These are phyloP conservation scores for Citrus sp. DNA, from an alignment of 345 rosid genomes.

Conservation along the genomic window DNA sequence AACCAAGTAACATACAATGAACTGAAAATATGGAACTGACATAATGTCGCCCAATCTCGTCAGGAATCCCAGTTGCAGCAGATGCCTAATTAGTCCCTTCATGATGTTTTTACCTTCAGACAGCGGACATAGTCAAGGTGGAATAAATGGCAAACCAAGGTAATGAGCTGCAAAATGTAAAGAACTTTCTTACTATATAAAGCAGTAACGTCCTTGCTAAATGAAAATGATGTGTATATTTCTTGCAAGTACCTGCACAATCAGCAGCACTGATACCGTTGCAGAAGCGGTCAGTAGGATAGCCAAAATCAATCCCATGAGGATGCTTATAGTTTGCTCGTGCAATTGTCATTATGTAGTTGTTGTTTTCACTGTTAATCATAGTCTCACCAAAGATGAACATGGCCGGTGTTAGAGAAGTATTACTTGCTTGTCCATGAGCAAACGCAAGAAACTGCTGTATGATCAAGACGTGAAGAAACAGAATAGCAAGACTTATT, in stretches of 20 bases:
- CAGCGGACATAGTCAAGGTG: no score
- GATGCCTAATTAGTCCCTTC: no score
- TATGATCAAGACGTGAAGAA: slow-evolving; percentile 10
- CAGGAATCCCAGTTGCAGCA: no score
- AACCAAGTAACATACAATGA: no score
- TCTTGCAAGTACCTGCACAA: slow-evolving; percentile 18
- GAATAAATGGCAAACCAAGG: slow-evolving; percentile 20
- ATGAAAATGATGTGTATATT: neutral
- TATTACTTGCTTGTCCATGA: slow-evolving; percentile 13
- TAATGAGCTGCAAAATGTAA: neutral
- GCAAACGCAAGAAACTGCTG: slow-evolving; percentile 16
- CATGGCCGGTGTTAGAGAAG: slow-evolving; percentile 33
- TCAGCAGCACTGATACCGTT: slow-evolving; percentile 36
- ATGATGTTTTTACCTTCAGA: no score
- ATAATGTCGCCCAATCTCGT: no score
- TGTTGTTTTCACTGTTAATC: slow-evolving; percentile 39
- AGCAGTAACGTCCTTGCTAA: neutral
- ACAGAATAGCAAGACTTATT: neutral
- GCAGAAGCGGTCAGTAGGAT: slow-evolving; percentile 35
- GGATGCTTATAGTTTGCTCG: slow-evolving; percentile 31
- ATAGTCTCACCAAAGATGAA: slow-evolving; percentile 39
- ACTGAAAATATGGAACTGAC: no score
- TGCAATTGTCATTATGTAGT: slow-evolving; percentile 33
- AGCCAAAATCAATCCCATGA: slow-evolving; percentile 43
- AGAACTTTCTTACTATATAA: neutral